Percentiles rank a stretch among this genome's conserved stretches.
These are phyloP conservation scores for Saccharomyces mikatae DNA, from an alignment of 805 yeast species.

Conservation along the genomic window DNA sequence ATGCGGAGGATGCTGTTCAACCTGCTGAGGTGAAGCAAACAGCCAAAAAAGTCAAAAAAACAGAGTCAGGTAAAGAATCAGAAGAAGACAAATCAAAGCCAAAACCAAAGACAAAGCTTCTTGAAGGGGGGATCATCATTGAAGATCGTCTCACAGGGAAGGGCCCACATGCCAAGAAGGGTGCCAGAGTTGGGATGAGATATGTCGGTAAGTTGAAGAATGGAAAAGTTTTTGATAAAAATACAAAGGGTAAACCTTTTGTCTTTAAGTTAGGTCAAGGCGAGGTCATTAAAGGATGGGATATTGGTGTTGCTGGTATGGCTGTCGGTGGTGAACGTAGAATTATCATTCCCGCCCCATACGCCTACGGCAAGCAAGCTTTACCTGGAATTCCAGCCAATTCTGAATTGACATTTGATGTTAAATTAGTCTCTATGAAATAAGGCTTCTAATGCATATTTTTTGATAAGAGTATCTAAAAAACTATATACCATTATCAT, in stretches of 20 bases:
- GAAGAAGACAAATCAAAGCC: constrained; percentile 92
- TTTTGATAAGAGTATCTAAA: neutral
- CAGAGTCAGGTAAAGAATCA: constrained; percentile 80
- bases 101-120: constrained; percentile 65
- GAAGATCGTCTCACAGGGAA: constrained; percentile 89
- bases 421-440: constrained; percentile 84
- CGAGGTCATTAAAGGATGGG: constrained; percentile 98
- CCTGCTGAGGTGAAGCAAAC: constrained; percentile 26
- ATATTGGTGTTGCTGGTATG: constrained; percentile 97
- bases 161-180: constrained; percentile 82
- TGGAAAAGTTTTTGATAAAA: constrained; percentile 94
- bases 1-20: constrained; percentile 24
- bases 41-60: constrained; percentile 53
- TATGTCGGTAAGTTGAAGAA: constrained; percentile 95
- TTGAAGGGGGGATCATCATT: constrained; percentile 86
- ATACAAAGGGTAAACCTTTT: constrained; percentile 96
- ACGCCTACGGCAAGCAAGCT: constrained; percentile 91
- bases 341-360: constrained; percentile 88
- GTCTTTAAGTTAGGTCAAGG: constrained; percentile 87
- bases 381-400: constrained; percentile 97
- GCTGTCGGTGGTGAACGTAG: constrained; percentile 98
- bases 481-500: neutral
- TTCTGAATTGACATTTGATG: constrained; percentile 93
- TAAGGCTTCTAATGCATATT: constrained; percentile 21
- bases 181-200: constrained; percentile 89